These are phyloP conservation scores for Babesia bigemina DNA, from an alignment of 169 alveolate genomes.

Conservation along the genomic window DNA sequence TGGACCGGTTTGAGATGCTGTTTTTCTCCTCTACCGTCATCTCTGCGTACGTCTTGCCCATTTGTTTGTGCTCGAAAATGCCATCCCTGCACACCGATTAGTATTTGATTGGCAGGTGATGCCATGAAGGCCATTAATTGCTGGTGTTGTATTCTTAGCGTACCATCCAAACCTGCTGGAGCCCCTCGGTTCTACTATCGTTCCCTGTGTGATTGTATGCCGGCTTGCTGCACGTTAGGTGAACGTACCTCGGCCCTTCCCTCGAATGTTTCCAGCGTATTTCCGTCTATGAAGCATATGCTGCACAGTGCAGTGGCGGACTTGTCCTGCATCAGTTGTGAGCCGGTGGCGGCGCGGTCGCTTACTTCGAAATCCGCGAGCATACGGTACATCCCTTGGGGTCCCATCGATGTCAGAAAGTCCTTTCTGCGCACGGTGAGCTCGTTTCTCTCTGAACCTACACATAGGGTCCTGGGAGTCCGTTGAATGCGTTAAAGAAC, in stretches of 20 bases:
- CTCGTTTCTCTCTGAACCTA: constrained; percentile 2
- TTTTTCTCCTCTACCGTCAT: constrained; percentile 50
- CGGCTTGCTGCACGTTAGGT: too few relatives aligned
- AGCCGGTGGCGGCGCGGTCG: neutral
- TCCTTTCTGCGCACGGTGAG: constrained; percentile 38
- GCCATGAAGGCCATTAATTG: neutral
- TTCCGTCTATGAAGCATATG: constrained; percentile 54
- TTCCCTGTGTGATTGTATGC: constrained; percentile 23
- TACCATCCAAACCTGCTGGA: constrained; percentile 44
- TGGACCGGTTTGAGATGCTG: constrained; percentile 52
- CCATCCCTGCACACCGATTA: constrained; percentile 27
- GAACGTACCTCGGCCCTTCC: constrained; percentile 37
- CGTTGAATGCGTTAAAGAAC: constrained; percentile 61
- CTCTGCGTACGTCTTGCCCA: constrained; percentile 47
- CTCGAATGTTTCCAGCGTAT: constrained; percentile 26
- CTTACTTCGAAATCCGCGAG: constrained; percentile 49
- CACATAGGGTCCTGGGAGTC: constrained; percentile 72
- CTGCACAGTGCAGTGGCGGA: constrained; percentile 47
- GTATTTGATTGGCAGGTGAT: neutral
- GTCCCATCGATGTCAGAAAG: constrained; percentile 40
- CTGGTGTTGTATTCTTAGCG: neutral
- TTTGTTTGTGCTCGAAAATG: constrained; percentile 40
- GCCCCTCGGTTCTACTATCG: constrained; percentile 62
- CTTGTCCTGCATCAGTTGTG: constrained; percentile 43
- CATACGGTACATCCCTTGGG: constrained; percentile 22